Percentiles rank a stretch among this genome's conserved stretches.
phyloP scores from a whole-genome alignment of 306 rosid species.

The Geum urbanum region DNA sequence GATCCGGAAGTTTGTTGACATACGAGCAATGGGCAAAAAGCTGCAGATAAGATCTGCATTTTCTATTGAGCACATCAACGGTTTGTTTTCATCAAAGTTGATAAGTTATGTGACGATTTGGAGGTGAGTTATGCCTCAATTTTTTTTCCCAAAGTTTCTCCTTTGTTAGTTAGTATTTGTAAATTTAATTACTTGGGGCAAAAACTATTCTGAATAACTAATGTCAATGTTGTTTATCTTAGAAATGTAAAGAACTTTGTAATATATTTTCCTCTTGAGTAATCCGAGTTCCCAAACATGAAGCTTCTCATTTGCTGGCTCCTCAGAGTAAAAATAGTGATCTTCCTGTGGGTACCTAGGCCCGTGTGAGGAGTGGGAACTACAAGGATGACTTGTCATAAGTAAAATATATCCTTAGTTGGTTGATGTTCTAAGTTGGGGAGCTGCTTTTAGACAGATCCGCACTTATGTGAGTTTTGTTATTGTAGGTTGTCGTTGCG shows the following conservation, averaged over 20 bases:
- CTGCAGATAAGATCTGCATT: slow-evolving; percentile 76
- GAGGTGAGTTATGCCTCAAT: slow-evolving; percentile 47
- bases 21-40: slow-evolving; percentile 60
- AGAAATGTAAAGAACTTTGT: slow-evolving; percentile 83
- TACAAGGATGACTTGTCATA: slow-evolving; percentile 94
- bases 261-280: slow-evolving; percentile 63
- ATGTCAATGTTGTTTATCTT: not conserved
- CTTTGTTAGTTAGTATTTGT: slow-evolving; percentile 17
- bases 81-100: slow-evolving; percentile 78
- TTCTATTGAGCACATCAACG: slow-evolving; percentile 76
- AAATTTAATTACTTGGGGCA: not conserved
- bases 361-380: slow-evolving; percentile 79
- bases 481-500: slow-evolving; percentile 64
- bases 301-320: slow-evolving; percentile 60
- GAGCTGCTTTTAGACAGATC: slow-evolving; percentile 5
- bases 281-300: slow-evolving; percentile 67
- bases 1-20: slow-evolving; percentile 90
- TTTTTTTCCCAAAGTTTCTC: slow-evolving; percentile 1
- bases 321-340: slow-evolving; percentile 45
- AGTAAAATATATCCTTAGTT: slow-evolving; percentile 39
- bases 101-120: slow-evolving; percentile 62
- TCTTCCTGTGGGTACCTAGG: slow-evolving; percentile 73
- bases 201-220: slow-evolving; percentile 3
- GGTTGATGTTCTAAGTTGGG: slow-evolving; percentile 12
- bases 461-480: slow-evolving; percentile 22